These are phyloP conservation scores for Vaccinium darrowii DNA, from an alignment of 148 eudicot species.

Conservation along the genomic window DNA sequence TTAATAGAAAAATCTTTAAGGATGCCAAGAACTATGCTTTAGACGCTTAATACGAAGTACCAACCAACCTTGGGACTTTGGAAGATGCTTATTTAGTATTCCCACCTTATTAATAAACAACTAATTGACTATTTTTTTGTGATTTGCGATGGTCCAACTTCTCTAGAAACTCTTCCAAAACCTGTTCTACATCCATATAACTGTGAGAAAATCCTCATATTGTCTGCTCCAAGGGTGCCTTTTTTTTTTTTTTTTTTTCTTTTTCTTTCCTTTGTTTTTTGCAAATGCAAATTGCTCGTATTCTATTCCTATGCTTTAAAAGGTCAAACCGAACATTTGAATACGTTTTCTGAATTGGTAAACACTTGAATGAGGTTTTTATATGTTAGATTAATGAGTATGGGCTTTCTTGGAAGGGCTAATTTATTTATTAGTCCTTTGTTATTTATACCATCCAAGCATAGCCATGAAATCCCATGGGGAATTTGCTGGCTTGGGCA, in stretches of 20 bases:
- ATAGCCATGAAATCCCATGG: background rate
- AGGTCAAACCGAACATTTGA: background rate
- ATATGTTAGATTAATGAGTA: background rate
- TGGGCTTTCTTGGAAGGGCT: background rate
- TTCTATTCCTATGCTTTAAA: background rate
- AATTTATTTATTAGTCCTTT: background rate
- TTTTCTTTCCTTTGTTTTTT: too few relatives aligned
- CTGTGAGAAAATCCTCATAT: background rate
- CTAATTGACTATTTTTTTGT: background rate
- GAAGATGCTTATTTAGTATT: background rate
- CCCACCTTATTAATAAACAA: background rate
- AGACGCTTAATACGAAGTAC: background rate
- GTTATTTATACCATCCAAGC: background rate
- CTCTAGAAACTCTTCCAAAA: background rate
- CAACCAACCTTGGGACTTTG: background rate
- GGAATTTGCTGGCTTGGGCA: background rate
- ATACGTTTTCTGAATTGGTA: background rate
- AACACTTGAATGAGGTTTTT: background rate
- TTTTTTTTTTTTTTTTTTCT: too few relatives aligned
- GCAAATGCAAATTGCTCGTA: too few relatives aligned
- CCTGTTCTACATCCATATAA: background rate
- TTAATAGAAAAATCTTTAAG: background rate
- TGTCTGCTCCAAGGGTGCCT: background rate
- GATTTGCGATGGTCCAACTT: background rate
- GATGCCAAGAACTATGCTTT: background rate